phyloP scores from a whole-genome alignment of 345 rosid genomes.

The Acer campestre region DNA sequence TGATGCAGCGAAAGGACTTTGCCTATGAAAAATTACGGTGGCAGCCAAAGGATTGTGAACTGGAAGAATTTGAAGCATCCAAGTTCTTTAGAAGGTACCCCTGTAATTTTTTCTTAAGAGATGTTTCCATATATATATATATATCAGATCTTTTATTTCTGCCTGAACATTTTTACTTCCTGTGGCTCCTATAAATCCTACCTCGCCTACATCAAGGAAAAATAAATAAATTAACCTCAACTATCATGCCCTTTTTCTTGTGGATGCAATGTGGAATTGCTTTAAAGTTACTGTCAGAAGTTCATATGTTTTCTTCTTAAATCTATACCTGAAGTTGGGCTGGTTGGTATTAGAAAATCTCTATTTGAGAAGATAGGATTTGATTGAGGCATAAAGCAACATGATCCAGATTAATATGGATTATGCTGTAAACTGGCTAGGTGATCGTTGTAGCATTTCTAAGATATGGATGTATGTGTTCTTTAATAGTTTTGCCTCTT shows the following conservation, averaged over 20 bases:
- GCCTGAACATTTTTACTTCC: constrained; percentile 9
- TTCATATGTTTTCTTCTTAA: constrained; percentile 1
- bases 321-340: neutral
- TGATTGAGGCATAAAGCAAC: neutral
- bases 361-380: neutral
- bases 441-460: neutral
- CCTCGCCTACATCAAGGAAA: neutral
- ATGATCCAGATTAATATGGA: neutral
- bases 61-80: constrained; percentile 74
- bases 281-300: constrained; percentile 1
- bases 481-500: neutral
- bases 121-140: neutral
- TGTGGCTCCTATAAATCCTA: neutral
- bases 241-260: neutral
- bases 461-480: constrained; percentile 5
- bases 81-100: constrained; percentile 75
- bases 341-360: neutral
- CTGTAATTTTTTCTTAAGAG: neutral
- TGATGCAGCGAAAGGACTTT: constrained; percentile 87
- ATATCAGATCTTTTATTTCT: neutral
- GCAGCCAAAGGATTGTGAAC: constrained; percentile 84
- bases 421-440: neutral
- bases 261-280: neutral
- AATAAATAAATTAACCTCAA: neutral
- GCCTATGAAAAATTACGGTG: constrained; percentile 73